Evolutionary conservation across 768 basidiomycete genomes (phyloP).

Genomic region (Kwoniella bestiolae): DNA sequence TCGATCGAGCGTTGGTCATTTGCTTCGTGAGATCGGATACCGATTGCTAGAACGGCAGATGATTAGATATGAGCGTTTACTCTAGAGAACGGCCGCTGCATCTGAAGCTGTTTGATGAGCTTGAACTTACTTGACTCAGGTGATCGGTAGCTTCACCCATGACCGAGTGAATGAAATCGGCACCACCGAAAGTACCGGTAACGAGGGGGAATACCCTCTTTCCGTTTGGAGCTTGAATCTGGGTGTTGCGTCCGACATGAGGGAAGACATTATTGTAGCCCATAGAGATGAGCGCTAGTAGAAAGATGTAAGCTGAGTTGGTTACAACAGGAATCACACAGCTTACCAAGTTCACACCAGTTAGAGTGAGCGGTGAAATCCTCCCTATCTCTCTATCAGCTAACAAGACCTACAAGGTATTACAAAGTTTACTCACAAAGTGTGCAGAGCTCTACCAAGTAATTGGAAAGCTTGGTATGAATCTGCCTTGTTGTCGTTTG

Average conservation of each 20-base stretch:
- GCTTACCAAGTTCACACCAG: constrained; percentile 70
- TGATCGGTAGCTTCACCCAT: constrained; percentile 64
- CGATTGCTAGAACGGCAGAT: constrained; percentile 63
- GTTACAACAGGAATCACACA: background rate
- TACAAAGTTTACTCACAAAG: constrained; percentile 26
- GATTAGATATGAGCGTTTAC: too few species aligned
- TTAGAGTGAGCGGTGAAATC: constrained; percentile 82
- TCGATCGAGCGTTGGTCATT: constrained; percentile 71
- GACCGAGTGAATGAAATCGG: constrained; percentile 55
- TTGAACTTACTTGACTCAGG: constrained; percentile 57
- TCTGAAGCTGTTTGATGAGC: background rate
- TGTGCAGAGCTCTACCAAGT: constrained; percentile 65
- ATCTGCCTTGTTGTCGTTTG: constrained; percentile 59
- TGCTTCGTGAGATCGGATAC: constrained; percentile 84
- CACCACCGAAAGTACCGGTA: constrained; percentile 65
- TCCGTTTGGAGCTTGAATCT: constrained; percentile 75
- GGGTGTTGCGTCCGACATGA: constrained; percentile 81
- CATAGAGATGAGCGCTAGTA: constrained; percentile 66
- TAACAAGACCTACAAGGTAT: constrained; percentile 2
- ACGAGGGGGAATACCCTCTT: constrained; percentile 78
- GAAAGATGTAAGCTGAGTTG: too few species aligned
- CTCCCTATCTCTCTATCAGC: constrained; percentile 60
- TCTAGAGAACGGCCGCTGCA: background rate
- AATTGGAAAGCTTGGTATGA: constrained; percentile 67
- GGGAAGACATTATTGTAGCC: constrained; percentile 78